These are phyloP conservation scores for Cyberlindnera maritima DNA, from an alignment of 805 yeast genomes.

Conservation along the genomic window DNA sequence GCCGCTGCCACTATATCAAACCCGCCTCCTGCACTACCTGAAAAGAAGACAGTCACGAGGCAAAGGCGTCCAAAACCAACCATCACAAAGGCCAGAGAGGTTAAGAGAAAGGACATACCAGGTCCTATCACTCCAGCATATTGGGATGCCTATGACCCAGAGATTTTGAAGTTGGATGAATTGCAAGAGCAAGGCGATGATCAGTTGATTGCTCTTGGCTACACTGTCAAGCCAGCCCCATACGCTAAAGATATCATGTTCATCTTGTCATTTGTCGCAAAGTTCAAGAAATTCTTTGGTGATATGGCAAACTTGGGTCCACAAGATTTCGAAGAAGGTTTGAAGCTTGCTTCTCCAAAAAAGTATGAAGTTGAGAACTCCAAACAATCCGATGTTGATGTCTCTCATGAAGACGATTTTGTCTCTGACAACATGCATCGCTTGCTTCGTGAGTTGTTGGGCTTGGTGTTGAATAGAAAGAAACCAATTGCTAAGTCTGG, in stretches of 20 bases:
- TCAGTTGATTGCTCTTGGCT: constrained; percentile 25
- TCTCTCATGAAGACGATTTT: constrained; percentile 3
- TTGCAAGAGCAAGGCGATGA: constrained; percentile 5
- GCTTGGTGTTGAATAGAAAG: constrained; percentile 20
- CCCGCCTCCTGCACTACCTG: neutral
- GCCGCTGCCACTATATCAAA: neutral
- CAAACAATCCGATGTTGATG: constrained; percentile 8
- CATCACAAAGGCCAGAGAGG: constrained; percentile 12
- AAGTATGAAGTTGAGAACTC: constrained; percentile 17
- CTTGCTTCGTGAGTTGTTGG: constrained; percentile 17
- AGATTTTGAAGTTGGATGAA: constrained; percentile 2
- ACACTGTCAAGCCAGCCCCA: constrained; percentile 24
- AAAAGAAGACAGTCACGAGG: constrained; percentile 3
- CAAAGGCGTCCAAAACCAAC: constrained; percentile 10
- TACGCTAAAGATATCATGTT: constrained; percentile 23
- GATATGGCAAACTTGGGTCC: constrained; percentile 24
- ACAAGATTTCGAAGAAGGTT: constrained; percentile 28
- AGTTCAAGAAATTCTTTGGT: constrained; percentile 19
- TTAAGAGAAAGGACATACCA: constrained; percentile 22
- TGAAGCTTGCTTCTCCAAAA: constrained; percentile 13
- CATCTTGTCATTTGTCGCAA: constrained; percentile 22
- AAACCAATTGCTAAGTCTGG: constrained; percentile 9
- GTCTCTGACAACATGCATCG: constrained; percentile 18
- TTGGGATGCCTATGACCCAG: constrained; percentile 18
- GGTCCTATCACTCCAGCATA: constrained; percentile 23